Evolutionary conservation across 371 early-diverging fungal species (phyloP), one percentile per base, ranked within the genome.

Genomic region (Mortierella sp.): DNA sequence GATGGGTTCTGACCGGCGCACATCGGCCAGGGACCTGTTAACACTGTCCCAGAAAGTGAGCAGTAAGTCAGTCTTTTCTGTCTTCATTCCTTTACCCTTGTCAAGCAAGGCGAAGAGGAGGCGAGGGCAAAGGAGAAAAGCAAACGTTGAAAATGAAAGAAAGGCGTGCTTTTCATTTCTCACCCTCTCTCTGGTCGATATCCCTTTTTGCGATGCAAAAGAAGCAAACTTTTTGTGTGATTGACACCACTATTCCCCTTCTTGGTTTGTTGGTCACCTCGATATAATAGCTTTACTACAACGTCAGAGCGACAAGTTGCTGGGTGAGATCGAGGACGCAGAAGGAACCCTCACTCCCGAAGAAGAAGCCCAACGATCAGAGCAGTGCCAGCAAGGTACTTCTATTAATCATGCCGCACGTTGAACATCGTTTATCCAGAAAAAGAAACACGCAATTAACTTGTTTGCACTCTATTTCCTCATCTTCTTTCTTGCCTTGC

Each of bases 11-110:
- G 85, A 85, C 73, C 76, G 79, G 73, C 81, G 85, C 63, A 81
- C 82, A 45, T 81, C 85, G 57, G 79, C 85, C 79, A 79, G 82
- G 77, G 85, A 85, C 82, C 31, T 85, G 57, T 58, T 85, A 75
- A 70, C 82, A 26, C 34, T 85, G 85, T 81, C 82, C 68, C 82
- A 85, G 63, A 85, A 81, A 79, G 85, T 81, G 63, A 81, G 82
- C 80, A 78, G 85, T 85, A 85, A 79, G 85, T 81, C 28, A 38
- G 1, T 24, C 24, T 28, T 24, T 24, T n/a, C 6, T 38, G 19
- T 65, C 63, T 54, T 16, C n/a, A 38, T 7, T 31, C 21, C 21
- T 13, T 26, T 31, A 19, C 68, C 47, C 19, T 57, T 45, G 31
- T 26, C 3, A 58, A 28, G 38, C 44, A 54, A 50, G 34, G 28